Base-by-base conservation (phyloP, 257 asterid genomes). In the Striga asiatica region DNA sequence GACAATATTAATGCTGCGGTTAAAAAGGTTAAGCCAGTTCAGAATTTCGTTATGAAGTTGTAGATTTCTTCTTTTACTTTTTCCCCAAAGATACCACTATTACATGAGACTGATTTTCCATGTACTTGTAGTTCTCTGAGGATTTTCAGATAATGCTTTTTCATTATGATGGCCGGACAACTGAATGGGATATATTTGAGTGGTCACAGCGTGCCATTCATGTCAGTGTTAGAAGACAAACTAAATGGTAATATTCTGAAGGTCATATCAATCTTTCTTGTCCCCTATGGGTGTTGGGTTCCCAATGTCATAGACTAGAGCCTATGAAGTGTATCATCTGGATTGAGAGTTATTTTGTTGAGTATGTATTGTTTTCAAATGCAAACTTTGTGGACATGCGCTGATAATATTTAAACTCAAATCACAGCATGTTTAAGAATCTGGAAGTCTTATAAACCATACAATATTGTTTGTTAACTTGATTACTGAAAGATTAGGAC, bases 141-240 rank as follows among this genome's bases (percentile, higher is more conserved):
- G 91, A 92, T 66, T 92, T 92, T 45, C 99, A 92, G 74, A 92
- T 92, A 58, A 50, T 92, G 83, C 97, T 92, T 66, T 92, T 92
- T 54, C 99, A 92, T 75, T 92, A 92, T 69, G 99, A 92, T 76
- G 99, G 99, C 45, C 81, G 35, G 34, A 81, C 97, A 59, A 92
- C 57, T 70, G 99, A 88, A 69, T 92, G 99, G 99, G 99, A 92
- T 66, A 77, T 84, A 64, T 84, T 84, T 79, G 99, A 92, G 72
- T 92, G 99, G 99, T 88, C 99, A 23, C 75, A 62, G 70, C 85
- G 61, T 53, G 97, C 97, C 57, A 62, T 92, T 69, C 99, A 92
- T 77, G 80, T 92, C 86, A 92, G 97, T 65, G 81, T 61, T 58
- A 81, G 67, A 71, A 92, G 75, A 62, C 99, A 92, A 77, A 92